Conservation (phyloP, 2,329 filamentous ascomycete species). For the Dothideomycetidae sp. region DNA sequence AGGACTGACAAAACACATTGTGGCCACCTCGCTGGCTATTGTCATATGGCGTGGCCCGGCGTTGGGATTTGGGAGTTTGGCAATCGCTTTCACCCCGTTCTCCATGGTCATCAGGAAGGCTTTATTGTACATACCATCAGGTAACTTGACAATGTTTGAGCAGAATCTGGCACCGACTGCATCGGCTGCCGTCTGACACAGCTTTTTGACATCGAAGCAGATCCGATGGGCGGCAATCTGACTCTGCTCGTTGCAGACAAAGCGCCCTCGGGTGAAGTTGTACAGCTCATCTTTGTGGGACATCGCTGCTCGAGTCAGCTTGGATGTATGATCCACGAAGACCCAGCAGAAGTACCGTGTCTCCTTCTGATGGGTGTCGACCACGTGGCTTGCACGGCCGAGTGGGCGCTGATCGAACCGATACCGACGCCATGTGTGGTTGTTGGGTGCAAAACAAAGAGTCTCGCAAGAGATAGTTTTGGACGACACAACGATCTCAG, state of each 20-base stretch:
- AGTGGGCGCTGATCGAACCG: too few species aligned
- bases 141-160: slow-evolving; percentile 17
- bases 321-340: too few species aligned
- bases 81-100: slow-evolving; percentile 22
- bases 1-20: slow-evolving; percentile 22
- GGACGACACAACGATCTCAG: too few species aligned
- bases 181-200: slow-evolving; percentile 17
- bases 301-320: too few species aligned
- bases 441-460: too few species aligned
- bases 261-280: slow-evolving; percentile 20
- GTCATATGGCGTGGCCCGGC: slow-evolving; percentile 22
- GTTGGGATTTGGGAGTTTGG: slow-evolving; percentile 26
- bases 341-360: too few species aligned
- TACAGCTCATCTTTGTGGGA: slow-evolving; percentile 15
- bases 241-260: slow-evolving; percentile 16
- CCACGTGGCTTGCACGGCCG: too few species aligned
- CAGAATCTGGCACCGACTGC: slow-evolving; percentile 19
- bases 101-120: slow-evolving; percentile 24
- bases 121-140: slow-evolving; percentile 25
- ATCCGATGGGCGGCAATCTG: slow-evolving; percentile 17
- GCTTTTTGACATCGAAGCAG: slow-evolving; percentile 20
- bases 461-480: too few species aligned
- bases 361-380: too few species aligned
- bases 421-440: too few species aligned
- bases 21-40: slow-evolving; percentile 27